phyloP scores from a whole-genome alignment of 2,329 filamentous ascomycete genomes.

The Blumeria hordei region DNA sequence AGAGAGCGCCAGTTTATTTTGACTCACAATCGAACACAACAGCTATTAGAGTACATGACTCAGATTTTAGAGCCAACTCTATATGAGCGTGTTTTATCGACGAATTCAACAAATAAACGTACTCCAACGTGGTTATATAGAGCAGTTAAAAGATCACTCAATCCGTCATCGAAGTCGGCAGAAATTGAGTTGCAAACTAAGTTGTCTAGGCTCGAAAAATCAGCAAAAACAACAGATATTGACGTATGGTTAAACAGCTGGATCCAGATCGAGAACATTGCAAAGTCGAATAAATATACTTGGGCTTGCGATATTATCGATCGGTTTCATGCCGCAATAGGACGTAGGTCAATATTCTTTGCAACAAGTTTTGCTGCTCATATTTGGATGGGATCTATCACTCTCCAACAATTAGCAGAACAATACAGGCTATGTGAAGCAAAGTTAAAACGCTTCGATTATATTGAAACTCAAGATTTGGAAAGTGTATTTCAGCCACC shows the following conservation, averaged over 20 bases:
- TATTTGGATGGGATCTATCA: background rate
- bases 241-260: constrained; percentile 1
- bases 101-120: background rate
- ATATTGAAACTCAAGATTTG: background rate
- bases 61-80: background rate
- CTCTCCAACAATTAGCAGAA: background rate
- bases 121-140: background rate
- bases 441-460: background rate
- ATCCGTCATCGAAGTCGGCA: background rate
- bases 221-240: background rate
- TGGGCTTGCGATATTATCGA: background rate
- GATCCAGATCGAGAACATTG: background rate
- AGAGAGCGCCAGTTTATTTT: background rate
- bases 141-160: background rate
- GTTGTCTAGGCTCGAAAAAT: background rate
- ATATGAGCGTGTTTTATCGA: background rate
- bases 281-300: background rate
- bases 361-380: background rate
- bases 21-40: background rate
- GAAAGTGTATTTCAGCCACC: background rate
- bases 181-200: background rate
- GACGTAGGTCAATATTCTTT: background rate
- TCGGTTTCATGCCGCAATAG: background rate
- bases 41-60: background rate
- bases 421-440: background rate